These are phyloP conservation scores for Fonsecaea pedrosoi DNA, from an alignment of 2,329 filamentous ascomycete species.

Conservation along the genomic window DNA sequence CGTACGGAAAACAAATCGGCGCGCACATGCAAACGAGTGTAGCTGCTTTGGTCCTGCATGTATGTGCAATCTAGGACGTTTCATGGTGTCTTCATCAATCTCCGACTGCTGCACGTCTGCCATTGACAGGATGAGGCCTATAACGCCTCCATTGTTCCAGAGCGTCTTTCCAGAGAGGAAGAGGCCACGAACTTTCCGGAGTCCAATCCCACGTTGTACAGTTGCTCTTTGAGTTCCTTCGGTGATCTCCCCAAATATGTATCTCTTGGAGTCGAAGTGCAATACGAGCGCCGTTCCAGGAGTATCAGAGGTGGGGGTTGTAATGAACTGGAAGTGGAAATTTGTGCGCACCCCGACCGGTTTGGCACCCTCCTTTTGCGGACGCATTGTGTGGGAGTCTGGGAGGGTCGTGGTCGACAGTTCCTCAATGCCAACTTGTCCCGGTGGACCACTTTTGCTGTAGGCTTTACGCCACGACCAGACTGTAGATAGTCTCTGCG, in stretches of 20 bases:
- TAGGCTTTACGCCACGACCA: neutral
- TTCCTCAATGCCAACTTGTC: neutral
- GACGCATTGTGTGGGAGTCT: conserved; percentile 19
- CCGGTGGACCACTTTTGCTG: neutral
- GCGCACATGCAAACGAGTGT: conserved; percentile 79
- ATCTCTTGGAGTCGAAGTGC: conserved; percentile 80
- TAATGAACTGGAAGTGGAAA: conserved; percentile 75
- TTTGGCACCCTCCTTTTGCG: conserved; percentile 17
- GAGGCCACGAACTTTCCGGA: conserved; percentile 74
- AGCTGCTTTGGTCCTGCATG: conserved; percentile 82
- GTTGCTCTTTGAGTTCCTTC: conserved; percentile 86
- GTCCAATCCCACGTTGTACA: conserved; percentile 68
- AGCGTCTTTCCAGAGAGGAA: conserved; percentile 80
- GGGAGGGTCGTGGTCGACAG: neutral
- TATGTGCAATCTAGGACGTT: conserved; percentile 35
- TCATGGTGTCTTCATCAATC: conserved; percentile 35
- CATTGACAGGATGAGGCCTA: conserved; percentile 84
- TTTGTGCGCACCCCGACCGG: conserved; percentile 52
- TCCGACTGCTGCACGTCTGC: conserved; percentile 67
- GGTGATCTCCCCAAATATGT: conserved; percentile 80
- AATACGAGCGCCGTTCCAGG: conserved; percentile 78
- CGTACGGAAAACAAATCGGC: conserved; percentile 85
- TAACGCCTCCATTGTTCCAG: conserved; percentile 83
- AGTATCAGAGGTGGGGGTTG: conserved; percentile 86
- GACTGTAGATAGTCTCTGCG: neutral